Evolutionary conservation across 2,329 filamentous ascomycete species (phyloP).

Genomic region (Fusarium clavum): DNA sequence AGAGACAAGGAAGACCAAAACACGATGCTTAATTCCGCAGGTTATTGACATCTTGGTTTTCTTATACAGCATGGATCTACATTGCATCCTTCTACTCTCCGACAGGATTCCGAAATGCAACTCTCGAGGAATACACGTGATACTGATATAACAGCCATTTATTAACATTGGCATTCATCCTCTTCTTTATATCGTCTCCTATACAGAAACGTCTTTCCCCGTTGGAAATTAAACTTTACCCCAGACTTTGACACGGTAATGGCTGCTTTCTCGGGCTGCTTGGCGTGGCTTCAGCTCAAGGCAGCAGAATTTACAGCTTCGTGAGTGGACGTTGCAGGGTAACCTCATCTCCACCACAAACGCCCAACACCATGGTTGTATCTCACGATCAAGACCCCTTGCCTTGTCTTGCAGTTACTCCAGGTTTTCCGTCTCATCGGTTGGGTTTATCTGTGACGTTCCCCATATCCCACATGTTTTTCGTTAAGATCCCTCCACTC

Average conservation of each 20-base stretch:
- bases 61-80: conserved; percentile 4
- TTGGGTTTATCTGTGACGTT: background rate
- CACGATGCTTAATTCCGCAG: background rate
- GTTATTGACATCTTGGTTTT: background rate
- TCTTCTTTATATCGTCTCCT: background rate
- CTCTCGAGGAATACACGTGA: conserved; percentile 4
- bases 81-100: background rate
- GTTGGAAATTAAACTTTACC: background rate
- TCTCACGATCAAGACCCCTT: conserved; percentile 8
- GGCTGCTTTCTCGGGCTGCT: conserved; percentile 4
- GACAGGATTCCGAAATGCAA: background rate
- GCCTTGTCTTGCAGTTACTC: conserved; percentile 5
- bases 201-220: background rate
- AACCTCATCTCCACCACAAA: conserved; percentile 34
- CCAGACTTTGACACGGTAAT: background rate
- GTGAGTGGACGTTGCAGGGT: conserved; percentile 30
- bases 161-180: background rate
- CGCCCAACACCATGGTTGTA: conserved; percentile 1
- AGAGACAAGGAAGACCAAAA: background rate
- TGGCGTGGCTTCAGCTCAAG: conserved; percentile 30
- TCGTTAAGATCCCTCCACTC: conserved; percentile 7
- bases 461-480: conserved; percentile 36
- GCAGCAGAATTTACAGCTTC: conserved; percentile 37
- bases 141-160: background rate
- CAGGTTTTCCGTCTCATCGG: conserved; percentile 8